phyloP scores from a whole-genome alignment of 1,139 yeast genomes.

The Scheffersomyces cryptocercus region DNA sequence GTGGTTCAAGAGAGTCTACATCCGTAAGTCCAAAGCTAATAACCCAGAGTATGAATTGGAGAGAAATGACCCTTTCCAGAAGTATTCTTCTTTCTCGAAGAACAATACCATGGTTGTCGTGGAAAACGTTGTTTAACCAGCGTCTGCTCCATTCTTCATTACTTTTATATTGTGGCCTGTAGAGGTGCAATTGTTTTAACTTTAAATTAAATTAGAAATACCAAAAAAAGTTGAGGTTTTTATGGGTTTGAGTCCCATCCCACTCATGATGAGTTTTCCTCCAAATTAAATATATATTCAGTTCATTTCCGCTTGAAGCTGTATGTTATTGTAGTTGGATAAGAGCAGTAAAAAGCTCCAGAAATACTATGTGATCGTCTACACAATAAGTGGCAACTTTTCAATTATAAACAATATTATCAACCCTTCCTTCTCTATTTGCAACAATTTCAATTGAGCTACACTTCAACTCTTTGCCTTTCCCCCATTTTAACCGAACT shows the following conservation, averaged over 20 bases:
- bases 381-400: too few species aligned
- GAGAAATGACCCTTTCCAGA: conserved; percentile 26
- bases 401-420: too few species aligned
- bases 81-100: conserved; percentile 27
- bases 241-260: conserved; percentile 11
- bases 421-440: too few species aligned
- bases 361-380: too few species aligned
- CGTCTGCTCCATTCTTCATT: neutral
- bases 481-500: too few species aligned
- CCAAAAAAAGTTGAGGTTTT: conserved; percentile 8
- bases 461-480: too few species aligned
- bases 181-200: neutral
- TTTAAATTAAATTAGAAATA: neutral
- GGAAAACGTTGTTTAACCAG: conserved; percentile 8
- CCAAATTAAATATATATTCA: too few species aligned
- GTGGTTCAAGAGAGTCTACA: conserved; percentile 23
- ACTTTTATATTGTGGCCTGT: neutral
- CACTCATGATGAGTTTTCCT: conserved; percentile 11
- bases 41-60: conserved; percentile 32
- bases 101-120: conserved; percentile 21
- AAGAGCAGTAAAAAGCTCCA: too few species aligned
- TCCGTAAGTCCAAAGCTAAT: conserved; percentile 17
- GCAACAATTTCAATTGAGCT: too few species aligned
- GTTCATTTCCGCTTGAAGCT: too few species aligned
- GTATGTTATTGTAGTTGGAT: too few species aligned